Base-by-base conservation (phyloP, 23 red algal species). In the Gracilaria gracilis region DNA sequence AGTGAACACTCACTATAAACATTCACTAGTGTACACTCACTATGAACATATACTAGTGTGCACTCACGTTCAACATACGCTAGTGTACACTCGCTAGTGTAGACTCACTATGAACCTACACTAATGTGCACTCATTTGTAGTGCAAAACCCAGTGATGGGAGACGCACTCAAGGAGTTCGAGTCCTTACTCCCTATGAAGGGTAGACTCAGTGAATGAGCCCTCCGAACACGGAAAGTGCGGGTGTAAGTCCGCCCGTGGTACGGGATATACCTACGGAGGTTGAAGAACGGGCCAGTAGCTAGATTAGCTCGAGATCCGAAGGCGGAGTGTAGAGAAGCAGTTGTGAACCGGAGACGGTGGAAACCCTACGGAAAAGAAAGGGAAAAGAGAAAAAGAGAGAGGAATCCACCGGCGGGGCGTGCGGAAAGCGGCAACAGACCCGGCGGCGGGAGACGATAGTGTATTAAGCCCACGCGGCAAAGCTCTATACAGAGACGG, bases 371-470 rank as follows among this genome's bases (percentile, higher is more conserved):
- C 4, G 58, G 6, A 29, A 17, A 64, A 17, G 58, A 64, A 29
- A 29, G 58, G 58, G 21, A 64, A 64, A n/a, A 64, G 23, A 29
- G 58, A 64, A 17, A 29, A 29, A 64, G 27, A 64, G 21, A 29
- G 27, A 4, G 58, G 58, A 64, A 64, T 7, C 58, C 58, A 4
- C 23, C 21, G 23, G 58, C 16, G 15, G 58, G 58, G 21, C 58
- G 58, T 64, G 58, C 58, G 58, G 58, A 64, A 64, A 64, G 58
- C 58, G 58, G 58, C 23, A 64, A 64, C 42, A 64, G 58, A 64
- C 58, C 58, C 58, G 58, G 27, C 58, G 58, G 15, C 21, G 58
- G 58, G 58, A 27, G 58, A 64, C 23, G 23, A 64, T 4, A 9
- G 58, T 27, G 27, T 27, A 64, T 29, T 29, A 17, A 64, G 4